phyloP scores from a whole-genome alignment of 2,329 filamentous ascomycete genomes.

The Alternaria sp. region DNA sequence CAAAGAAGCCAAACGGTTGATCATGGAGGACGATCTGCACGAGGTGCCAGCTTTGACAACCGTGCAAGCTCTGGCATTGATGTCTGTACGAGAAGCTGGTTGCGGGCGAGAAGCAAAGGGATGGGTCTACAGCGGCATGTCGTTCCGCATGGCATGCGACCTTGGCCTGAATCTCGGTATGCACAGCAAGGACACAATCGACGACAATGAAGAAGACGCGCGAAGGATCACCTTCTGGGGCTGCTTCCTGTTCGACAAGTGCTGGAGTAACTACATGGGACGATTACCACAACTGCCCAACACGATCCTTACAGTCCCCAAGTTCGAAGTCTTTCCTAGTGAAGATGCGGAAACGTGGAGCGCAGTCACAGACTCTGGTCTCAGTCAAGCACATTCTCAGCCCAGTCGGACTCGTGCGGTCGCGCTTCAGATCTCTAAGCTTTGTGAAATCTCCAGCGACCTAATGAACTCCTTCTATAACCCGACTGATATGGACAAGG shows the following conservation, averaged over 20 bases:
- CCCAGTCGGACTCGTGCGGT: constrained; percentile 82
- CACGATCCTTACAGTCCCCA: constrained; percentile 82
- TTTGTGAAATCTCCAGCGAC: constrained; percentile 95
- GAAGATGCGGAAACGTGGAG: constrained; percentile 90
- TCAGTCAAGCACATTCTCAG: constrained; percentile 76
- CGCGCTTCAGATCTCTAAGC: constrained; percentile 75
- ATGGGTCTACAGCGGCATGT: constrained; percentile 99
- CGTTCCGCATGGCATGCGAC: constrained; percentile 96
- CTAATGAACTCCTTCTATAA: constrained; percentile 92
- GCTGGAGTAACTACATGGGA: constrained; percentile 97
- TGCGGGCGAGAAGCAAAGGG: constrained; percentile 94
- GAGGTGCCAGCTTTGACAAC: constrained; percentile 88
- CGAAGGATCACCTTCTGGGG: constrained; percentile 96
- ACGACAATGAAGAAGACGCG: constrained; percentile 87
- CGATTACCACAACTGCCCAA: constrained; percentile 86
- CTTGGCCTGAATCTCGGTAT: constrained; percentile 86
- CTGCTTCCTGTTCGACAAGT: constrained; percentile 98
- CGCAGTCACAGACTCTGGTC: constrained; percentile 86
- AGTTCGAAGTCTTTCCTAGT: constrained; percentile 87
- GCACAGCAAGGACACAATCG: constrained; percentile 65
- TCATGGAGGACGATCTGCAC: constrained; percentile 91
- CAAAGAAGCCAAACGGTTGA: constrained; percentile 86
- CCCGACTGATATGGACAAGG: constrained; percentile 69
- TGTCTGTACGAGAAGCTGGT: constrained; percentile 96
- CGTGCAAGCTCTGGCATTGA: constrained; percentile 90